These are phyloP conservation scores for Scutellaria barbata DNA, from an alignment of 257 asterid species.

Conservation along the genomic window DNA sequence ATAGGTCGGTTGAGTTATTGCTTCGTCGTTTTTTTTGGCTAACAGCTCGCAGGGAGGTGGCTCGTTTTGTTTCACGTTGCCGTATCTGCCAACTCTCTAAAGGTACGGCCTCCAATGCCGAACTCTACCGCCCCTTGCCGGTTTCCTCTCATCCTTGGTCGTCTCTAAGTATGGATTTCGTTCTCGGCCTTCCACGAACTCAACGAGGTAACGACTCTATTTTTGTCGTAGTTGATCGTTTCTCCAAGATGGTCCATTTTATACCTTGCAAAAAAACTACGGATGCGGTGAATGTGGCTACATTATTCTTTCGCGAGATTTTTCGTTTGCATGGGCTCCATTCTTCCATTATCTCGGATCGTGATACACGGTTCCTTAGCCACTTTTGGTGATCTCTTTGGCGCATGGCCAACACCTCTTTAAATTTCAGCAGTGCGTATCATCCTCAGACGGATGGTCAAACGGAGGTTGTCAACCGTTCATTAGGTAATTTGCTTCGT, in stretches of 20 bases:
- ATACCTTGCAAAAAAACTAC: not conserved
- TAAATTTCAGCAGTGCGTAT: not conserved
- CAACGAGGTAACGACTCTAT: slow-evolving; percentile 1
- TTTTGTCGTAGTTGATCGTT: not conserved
- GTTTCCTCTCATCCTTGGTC: not conserved
- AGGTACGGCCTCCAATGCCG: not conserved
- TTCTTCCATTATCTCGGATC: not conserved
- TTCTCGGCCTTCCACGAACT: not conserved
- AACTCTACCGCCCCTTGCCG: not conserved
- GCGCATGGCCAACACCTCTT: not conserved
- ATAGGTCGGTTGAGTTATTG: no score
- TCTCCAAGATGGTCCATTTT: not conserved
- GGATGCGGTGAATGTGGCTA: not conserved
- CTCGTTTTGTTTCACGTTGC: not conserved
- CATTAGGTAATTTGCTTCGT: not conserved
- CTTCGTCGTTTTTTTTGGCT: no score
- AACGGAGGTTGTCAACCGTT: not conserved
- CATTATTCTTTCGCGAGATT: not conserved
- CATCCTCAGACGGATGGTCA: not conserved
- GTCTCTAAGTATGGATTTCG: not conserved
- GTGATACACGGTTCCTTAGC: not conserved
- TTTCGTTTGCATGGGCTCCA: not conserved
- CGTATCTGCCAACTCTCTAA: not conserved
- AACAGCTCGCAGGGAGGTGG: no score
- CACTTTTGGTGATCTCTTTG: not conserved